Conservation (phyloP, 805 yeast species). For the Metahyphopichia silvanorum region DNA sequence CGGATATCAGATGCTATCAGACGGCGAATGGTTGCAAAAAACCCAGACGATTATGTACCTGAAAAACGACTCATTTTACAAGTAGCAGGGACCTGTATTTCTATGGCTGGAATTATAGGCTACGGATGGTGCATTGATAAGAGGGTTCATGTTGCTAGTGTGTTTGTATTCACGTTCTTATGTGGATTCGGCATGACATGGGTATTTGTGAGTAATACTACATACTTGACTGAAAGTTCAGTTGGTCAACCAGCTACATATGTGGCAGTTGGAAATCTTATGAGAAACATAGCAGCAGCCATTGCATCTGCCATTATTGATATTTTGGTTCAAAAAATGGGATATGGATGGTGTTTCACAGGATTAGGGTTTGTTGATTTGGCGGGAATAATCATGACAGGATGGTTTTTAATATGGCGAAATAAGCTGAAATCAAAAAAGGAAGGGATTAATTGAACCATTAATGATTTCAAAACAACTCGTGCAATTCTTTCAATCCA, state of each 20-base stretch:
- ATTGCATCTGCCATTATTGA: constrained; percentile 46
- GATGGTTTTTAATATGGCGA: constrained; percentile 11
- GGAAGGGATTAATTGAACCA: background rate
- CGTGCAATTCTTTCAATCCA: too few relatives aligned
- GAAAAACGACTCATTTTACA: constrained; percentile 47
- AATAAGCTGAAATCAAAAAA: too few relatives aligned
- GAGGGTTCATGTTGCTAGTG: constrained; percentile 32
- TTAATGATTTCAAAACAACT: too few relatives aligned
- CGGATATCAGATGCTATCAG: constrained; percentile 41
- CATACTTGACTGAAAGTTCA: constrained; percentile 51
- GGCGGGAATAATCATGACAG: constrained; percentile 13
- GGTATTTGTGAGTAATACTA: constrained; percentile 51
- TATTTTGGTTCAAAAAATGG: constrained; percentile 30
- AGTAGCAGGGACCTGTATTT: constrained; percentile 38
- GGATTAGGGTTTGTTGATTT: constrained; percentile 40
- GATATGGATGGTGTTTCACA: constrained; percentile 54
- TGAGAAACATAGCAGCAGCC: constrained; percentile 54
- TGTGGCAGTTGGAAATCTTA: constrained; percentile 52
- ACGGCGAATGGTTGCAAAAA: constrained; percentile 19
- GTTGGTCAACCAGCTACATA: constrained; percentile 49
- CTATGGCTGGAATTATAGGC: constrained; percentile 44
- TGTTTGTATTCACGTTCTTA: constrained; percentile 43
- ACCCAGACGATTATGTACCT: constrained; percentile 31
- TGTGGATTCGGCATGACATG: constrained; percentile 55
- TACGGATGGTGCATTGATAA: constrained; percentile 52